Conservation (phyloP, 140 eudicot genomes). For the Anethum foeniculum region DNA sequence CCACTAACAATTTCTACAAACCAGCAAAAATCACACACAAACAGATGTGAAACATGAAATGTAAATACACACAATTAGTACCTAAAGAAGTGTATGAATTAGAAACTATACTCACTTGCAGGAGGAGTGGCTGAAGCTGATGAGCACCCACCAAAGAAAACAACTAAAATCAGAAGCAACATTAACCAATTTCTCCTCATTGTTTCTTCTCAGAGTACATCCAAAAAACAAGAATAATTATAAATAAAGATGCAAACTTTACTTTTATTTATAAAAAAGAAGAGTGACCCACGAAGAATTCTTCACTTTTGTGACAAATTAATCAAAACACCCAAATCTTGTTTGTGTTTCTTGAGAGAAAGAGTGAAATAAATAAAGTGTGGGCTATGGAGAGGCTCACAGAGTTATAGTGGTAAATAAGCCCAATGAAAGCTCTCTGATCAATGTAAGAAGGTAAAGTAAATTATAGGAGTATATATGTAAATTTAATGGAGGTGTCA, state of each 20-base stretch:
- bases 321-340: constrained; percentile 17
- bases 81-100: neutral
- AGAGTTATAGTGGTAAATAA: neutral
- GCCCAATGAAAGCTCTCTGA: constrained; percentile 23
- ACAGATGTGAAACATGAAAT: neutral
- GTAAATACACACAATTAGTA: neutral
- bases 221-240: neutral
- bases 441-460: constrained; percentile 25
- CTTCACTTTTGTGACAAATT: constrained; percentile 10
- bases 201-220: constrained; percentile 12
- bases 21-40: neutral
- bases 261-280: neutral
- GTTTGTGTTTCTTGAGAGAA: neutral
- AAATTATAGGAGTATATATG: neutral
- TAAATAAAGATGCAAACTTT: neutral
- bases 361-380: constrained; percentile 9
- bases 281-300: neutral
- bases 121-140: constrained; percentile 73
- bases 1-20: constrained; percentile 71
- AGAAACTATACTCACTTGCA: constrained; percentile 44
- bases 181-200: constrained; percentile 31
- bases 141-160: constrained; percentile 41
- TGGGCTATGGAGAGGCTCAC: neutral
- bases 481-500: neutral
- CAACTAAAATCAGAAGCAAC: constrained; percentile 27